These are phyloP conservation scores for Gelatoporia subvermispora DNA, from an alignment of 768 basidiomycete genomes.

Conservation along the genomic window DNA sequence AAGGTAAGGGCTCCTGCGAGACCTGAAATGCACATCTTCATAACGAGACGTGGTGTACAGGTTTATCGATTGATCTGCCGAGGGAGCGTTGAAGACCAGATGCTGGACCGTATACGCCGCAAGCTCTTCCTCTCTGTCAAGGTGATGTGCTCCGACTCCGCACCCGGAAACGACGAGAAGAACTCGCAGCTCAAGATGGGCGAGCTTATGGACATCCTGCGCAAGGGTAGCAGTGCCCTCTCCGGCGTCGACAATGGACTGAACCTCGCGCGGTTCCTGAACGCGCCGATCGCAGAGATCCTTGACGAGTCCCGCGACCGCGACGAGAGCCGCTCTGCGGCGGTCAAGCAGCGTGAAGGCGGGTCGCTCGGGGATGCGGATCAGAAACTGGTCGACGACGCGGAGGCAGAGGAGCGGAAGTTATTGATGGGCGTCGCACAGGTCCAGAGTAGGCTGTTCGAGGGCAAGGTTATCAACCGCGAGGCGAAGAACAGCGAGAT, in stretches of 20 bases:
- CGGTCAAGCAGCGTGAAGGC: slow-evolving; percentile 38
- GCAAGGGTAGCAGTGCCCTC: slow-evolving; percentile 54
- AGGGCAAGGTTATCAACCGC: slow-evolving; percentile 37
- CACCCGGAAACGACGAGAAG: slow-evolving; percentile 21
- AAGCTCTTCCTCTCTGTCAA: slow-evolving; percentile 66
- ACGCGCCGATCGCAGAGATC: slow-evolving; percentile 40
- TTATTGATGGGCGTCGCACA: slow-evolving; percentile 53
- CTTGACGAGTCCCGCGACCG: slow-evolving; percentile 39
- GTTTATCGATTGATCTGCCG: slow-evolving; percentile 68
- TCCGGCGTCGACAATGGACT: slow-evolving; percentile 33
- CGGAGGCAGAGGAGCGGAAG: slow-evolving; percentile 49
- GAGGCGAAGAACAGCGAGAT: slow-evolving; percentile 32
- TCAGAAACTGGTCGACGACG: slow-evolving; percentile 31
- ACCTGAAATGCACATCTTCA: neutral
- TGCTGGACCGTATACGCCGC: slow-evolving; percentile 64
- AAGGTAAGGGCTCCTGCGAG: slow-evolving; percentile 33
- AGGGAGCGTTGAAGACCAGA: slow-evolving; percentile 72
- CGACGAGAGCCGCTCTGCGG: slow-evolving; percentile 39
- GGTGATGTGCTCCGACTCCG: slow-evolving; percentile 41
- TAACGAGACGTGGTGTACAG: slow-evolving; percentile 22
- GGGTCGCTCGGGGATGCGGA: slow-evolving; percentile 15
- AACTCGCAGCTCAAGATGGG: slow-evolving; percentile 29
- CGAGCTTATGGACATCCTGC: slow-evolving; percentile 53
- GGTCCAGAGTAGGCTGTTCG: slow-evolving; percentile 54
- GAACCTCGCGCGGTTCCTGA: slow-evolving; percentile 39